Conservation (phyloP, 2,329 filamentous ascomycete species). For the Pseudogymnoascus sp. region DNA sequence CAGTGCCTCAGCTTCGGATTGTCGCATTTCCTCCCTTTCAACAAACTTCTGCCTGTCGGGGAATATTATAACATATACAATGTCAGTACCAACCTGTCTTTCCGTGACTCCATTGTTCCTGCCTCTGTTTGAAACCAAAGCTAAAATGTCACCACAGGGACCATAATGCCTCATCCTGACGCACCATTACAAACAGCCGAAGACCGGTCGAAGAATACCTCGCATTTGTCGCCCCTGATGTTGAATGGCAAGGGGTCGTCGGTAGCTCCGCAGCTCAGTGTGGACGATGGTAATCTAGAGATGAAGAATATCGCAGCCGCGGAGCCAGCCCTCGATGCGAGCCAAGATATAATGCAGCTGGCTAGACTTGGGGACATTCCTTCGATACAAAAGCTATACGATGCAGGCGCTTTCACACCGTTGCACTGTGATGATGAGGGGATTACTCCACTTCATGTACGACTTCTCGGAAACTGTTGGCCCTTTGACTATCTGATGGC, state of each 20-base stretch:
- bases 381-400: conserved; percentile 84
- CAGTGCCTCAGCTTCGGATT: background rate
- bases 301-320: conserved; percentile 25
- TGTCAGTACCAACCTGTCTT: background rate
- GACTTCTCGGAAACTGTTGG: conserved; percentile 24
- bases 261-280: conserved; percentile 47
- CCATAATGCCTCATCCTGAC: conserved; percentile 20
- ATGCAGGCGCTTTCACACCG: conserved; percentile 70
- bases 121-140: background rate
- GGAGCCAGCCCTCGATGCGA: conserved; percentile 26
- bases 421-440: conserved; percentile 82
- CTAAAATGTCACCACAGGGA: background rate
- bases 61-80: background rate
- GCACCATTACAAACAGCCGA: conserved; percentile 14
- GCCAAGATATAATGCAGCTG: conserved; percentile 91
- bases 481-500: conserved; percentile 4
- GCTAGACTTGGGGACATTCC: conserved; percentile 79
- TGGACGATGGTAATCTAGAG: conserved; percentile 26
- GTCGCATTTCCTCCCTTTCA: conserved; percentile 1
- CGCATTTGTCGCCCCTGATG: conserved; percentile 38
- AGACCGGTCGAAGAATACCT: conserved; percentile 18
- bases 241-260: conserved; percentile 46
- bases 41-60: background rate
- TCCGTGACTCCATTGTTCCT: background rate
- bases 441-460: conserved; percentile 90